Percentiles rank a stretch among this genome's conserved stretches.
Evolutionary conservation across 768 basidiomycete species (phyloP).

Genomic region (Daedaleopsis sinensis): DNA sequence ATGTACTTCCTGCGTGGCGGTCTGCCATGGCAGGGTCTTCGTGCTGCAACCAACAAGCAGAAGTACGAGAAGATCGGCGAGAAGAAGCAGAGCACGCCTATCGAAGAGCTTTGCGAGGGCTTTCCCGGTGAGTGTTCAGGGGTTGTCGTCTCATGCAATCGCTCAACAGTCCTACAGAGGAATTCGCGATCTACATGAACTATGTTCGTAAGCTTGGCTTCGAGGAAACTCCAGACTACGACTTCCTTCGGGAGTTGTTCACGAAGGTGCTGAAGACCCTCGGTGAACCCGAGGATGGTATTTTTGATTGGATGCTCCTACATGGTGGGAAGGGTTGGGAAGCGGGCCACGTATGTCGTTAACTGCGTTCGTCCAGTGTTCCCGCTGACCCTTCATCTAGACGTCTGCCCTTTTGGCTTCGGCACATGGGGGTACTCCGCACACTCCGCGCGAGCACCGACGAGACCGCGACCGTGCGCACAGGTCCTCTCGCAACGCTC

Average conservation of each 20-base stretch:
- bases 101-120: conserved; percentile 92
- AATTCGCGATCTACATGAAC: conserved; percentile 98
- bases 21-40: conserved; percentile 96
- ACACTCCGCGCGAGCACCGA: conserved; percentile 55
- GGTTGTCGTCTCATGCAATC: background rate
- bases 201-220: conserved; percentile 98
- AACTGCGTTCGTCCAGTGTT: background rate
- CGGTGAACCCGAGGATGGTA: conserved; percentile 87
- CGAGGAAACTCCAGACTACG: conserved; percentile 97
- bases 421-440: conserved; percentile 58
- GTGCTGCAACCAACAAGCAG: conserved; percentile 98
- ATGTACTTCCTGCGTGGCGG: conserved; percentile 99
- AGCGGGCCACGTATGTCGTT: conserved; percentile 69
- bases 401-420: conserved; percentile 43
- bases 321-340: conserved; percentile 98
- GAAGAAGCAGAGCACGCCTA: conserved; percentile 95
- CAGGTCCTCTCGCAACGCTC: conserved; percentile 52
- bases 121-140: conserved; percentile 75
- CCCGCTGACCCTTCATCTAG: conserved; percentile 30
- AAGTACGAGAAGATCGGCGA: conserved; percentile 99
- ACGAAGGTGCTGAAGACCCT: conserved; percentile 86
- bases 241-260: conserved; percentile 95
- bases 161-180: conserved; percentile 57
- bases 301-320: conserved; percentile 96
- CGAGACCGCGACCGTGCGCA: conserved; percentile 42